These are phyloP conservation scores for Artemisia annua DNA, from an alignment of 129 eudicot species.

Conservation along the genomic window DNA sequence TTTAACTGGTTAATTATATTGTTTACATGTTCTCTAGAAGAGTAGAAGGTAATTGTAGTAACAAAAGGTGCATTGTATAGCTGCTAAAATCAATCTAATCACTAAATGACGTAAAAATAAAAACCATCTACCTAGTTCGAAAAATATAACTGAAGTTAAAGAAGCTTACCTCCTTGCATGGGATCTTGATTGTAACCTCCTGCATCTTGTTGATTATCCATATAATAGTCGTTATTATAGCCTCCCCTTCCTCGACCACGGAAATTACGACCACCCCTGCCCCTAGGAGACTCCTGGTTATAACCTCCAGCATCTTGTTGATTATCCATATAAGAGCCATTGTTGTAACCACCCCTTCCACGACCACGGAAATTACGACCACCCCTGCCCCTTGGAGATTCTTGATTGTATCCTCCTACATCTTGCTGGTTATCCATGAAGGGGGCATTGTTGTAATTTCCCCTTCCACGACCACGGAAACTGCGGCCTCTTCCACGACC, in stretches of 20 bases:
- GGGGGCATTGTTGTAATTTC: constrained; percentile 63
- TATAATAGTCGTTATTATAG: constrained; percentile 51
- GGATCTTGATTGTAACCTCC: constrained; percentile 79
- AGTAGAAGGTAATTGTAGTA: too few relatives aligned
- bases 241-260: constrained; percentile 95
- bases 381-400: constrained; percentile 71
- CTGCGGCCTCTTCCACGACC: constrained; percentile 87
- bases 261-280: constrained; percentile 71
- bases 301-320: constrained; percentile 74
- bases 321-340: constrained; percentile 57
- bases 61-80: too few relatives aligned
- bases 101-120: background rate
- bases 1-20: too few relatives aligned
- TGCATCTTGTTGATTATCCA: constrained; percentile 57
- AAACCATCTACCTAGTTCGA: background rate
- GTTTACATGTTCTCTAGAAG: too few relatives aligned
- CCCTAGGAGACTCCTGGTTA: constrained; percentile 73
- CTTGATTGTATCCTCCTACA: constrained; percentile 72
- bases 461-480: constrained; percentile 89
- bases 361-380: constrained; percentile 83
- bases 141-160: background rate
- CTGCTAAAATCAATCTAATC: too few relatives aligned
- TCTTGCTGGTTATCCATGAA: constrained; percentile 60
- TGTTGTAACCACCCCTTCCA: constrained; percentile 80
- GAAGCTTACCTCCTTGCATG: constrained; percentile 36